A percentile compares a stretch with the other conserved stretches of the same genome.
phyloP scores from a whole-genome alignment of 164 flowering plant species.

The Nymphaea thermarum region DNA sequence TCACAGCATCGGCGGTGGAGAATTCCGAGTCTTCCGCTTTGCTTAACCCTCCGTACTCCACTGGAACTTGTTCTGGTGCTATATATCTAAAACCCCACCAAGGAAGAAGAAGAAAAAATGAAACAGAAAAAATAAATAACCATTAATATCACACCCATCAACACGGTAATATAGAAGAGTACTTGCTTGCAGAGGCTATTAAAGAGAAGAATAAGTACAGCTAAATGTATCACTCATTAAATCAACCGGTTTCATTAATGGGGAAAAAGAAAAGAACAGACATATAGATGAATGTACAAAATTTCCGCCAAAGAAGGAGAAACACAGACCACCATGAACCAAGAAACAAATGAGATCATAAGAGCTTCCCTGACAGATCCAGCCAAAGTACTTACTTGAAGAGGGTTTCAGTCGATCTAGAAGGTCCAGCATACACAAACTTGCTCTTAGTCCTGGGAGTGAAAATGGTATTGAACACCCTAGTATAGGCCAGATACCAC shows the following conservation, averaged over 20 bases:
- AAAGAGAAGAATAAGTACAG: too few relatives aligned
- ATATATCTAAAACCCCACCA: conserved; percentile 40
- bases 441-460: conserved; percentile 97
- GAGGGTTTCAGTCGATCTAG: conserved; percentile 79
- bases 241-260: too few relatives aligned
- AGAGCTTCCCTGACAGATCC: neutral
- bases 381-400: conserved; percentile 45
- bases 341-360: neutral
- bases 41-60: conserved; percentile 71
- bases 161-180: neutral
- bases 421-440: conserved; percentile 79
- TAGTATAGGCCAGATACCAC: conserved; percentile 82
- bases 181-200: neutral
- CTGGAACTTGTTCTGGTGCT: conserved; percentile 82
- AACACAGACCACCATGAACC: neutral
- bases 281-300: neutral
- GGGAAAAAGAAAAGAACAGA: neutral
- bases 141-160: neutral
- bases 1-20: conserved; percentile 42
- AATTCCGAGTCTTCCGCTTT: conserved; percentile 57
- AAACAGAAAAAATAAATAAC: neutral
- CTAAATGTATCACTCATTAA: too few relatives aligned
- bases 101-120: neutral
- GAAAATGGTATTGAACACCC: conserved; percentile 75
- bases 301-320: too few relatives aligned